Evolutionary conservation across 2,329 filamentous ascomycete genomes (phyloP), one percentile per base, ranked within the genome.

Genomic region (Hypomyces rosellus): DNA sequence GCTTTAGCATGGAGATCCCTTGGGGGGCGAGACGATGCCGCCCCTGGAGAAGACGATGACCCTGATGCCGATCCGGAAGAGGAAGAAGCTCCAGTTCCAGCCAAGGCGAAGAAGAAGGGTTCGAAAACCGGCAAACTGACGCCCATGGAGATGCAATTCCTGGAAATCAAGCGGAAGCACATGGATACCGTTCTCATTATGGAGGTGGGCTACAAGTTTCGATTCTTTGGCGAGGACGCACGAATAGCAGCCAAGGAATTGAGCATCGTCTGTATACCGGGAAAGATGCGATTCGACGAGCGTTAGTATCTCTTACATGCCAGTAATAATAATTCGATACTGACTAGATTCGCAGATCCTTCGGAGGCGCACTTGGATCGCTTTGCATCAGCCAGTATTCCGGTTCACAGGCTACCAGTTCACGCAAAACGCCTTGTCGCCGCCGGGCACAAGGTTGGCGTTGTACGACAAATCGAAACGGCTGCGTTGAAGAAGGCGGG

Each of bases 151-250:
- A 80, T 87, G 38, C 93, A 97, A 62, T 87, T 96, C 51, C 77
- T 99, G 5, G 91, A 95, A 15, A 95, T 99, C 67, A 99, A 99
- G 71, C 79, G 84, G 53, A 88, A 92, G 59, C 85, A 97, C 64
- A 78, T 89, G 72, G 93, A 97, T 64, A 93, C 92, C 0, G 62
- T 99, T 16, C 76, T 99, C 48, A 87, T 97, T 12, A 84, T 97
- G 47, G 92, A 99, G 66, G 93, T 97, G 8, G 93, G 93, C 46
- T 99, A 99, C 72, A 99, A 99, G 66, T 99, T 95, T 70, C 85
- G 88, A 34, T 96, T 99, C 72, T 96, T 96, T 63, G 93, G 93
- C 11, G 92, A 97, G 62, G 93, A 99, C 72, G 93, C 93, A 8
- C 81, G 90, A 48, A 81, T 83, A 48, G 93, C 92, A 4, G 88